phyloP scores from a whole-genome alignment of 2,329 filamentous ascomycete genomes.

The Sporothrix brasiliensis region DNA sequence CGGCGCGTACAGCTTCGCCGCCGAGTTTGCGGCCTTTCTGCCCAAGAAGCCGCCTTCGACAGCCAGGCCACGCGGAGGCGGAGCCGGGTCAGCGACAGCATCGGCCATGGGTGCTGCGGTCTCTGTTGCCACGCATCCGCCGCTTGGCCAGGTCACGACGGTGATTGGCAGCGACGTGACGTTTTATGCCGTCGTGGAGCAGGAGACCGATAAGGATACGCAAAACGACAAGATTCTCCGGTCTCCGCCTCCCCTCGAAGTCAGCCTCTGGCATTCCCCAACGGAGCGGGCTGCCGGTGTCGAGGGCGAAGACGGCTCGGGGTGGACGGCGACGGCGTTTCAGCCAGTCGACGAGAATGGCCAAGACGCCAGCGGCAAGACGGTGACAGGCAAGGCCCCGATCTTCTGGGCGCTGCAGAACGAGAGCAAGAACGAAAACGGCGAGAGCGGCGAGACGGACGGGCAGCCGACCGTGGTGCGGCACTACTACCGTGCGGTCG shows the following conservation, averaged over 20 bases:
- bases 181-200: constrained; percentile 72
- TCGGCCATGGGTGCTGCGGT: constrained; percentile 29
- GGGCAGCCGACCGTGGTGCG: constrained; percentile 42
- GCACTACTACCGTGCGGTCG: constrained; percentile 58
- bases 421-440: constrained; percentile 18
- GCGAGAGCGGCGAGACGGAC: constrained; percentile 10
- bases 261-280: constrained; percentile 70
- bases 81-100: not conserved
- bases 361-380: constrained; percentile 32
- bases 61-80: not conserved
- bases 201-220: constrained; percentile 56
- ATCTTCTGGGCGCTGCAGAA: constrained; percentile 49
- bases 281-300: constrained; percentile 50
- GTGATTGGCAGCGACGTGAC: constrained; percentile 55
- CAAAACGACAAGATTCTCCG: constrained; percentile 57
- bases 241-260: constrained; percentile 67
- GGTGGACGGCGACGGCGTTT: constrained; percentile 57
- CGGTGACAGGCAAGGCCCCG: constrained; percentile 47
- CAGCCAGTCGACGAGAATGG: constrained; percentile 32
- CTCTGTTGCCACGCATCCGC: constrained; percentile 59
- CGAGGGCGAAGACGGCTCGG: constrained; percentile 38
- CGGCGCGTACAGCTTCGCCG: constrained; percentile 34
- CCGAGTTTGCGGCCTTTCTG: constrained; percentile 34
- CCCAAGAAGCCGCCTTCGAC: constrained; percentile 26
- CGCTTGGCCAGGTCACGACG: constrained; percentile 71